These are phyloP conservation scores for Metschnikowia gruessii DNA, from an alignment of 805 yeast genomes.

Conservation along the genomic window DNA sequence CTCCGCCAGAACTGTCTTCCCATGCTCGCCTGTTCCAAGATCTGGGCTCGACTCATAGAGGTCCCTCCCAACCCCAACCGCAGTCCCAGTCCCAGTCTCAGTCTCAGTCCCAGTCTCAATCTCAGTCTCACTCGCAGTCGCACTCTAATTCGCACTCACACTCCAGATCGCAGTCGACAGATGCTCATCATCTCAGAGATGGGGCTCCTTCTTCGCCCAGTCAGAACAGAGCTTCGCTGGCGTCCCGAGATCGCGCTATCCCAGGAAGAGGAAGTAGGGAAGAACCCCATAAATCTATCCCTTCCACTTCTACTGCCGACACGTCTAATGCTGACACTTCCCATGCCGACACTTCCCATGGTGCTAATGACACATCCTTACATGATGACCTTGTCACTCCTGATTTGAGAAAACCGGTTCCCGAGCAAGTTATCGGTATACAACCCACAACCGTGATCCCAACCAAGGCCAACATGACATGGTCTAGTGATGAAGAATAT, in stretches of 20 bases:
- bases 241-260: not conserved
- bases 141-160: not conserved
- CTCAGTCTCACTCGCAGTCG: not conserved
- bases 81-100: not conserved
- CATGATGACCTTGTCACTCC: slow-evolving; percentile 18
- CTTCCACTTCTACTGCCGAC: slow-evolving; percentile 2
- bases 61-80: not conserved
- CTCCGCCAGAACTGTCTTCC: slow-evolving; percentile 4
- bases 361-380: slow-evolving; percentile 7
- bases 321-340: not conserved
- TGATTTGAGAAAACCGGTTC: slow-evolving; percentile 10
- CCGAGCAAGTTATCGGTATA: slow-evolving; percentile 38
- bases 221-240: not conserved
- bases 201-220: not conserved
- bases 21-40: slow-evolving; percentile 1
- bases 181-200: not conserved
- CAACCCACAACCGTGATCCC: slow-evolving; percentile 78
- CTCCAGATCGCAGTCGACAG: slow-evolving; percentile 1
- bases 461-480: slow-evolving; percentile 75
- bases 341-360: slow-evolving; percentile 1
- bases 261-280: not conserved
- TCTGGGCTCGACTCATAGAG: not conserved
- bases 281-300: not conserved
- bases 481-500: slow-evolving; percentile 85
- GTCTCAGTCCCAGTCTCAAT: not conserved